Base-by-base conservation (phyloP, 176 grass and related monocot species). In the Saccharum spontaneum region DNA sequence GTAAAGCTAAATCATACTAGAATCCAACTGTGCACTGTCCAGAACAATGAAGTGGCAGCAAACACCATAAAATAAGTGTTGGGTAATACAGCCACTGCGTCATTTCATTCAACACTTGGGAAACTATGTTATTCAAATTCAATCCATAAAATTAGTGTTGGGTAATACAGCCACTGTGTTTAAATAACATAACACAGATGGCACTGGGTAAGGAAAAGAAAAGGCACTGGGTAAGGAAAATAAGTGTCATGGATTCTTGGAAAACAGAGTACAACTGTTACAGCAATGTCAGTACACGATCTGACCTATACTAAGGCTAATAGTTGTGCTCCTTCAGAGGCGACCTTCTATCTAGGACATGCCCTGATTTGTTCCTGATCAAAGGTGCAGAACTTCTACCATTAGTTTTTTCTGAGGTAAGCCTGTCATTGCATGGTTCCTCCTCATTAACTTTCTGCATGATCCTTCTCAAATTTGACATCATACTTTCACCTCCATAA, bases 271-370 rank as follows among this genome's bases (percentile, higher is more conserved):
- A 75, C 49, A 64, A 36, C 79, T 57, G 55, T 82, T 79, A 91
- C 78, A 85, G 77, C 54, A 81, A 34, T 52, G 78, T 88, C 82
- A 89, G 62, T 74, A 39, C 48, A 85, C 8, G 38, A 81, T 72
- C 76, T 82, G 79, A 75, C 77, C 45, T 55, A 69, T 82, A 69
- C 44, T 7, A 82, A 92, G 77, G 73, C 72, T 85, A 92, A 34
- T 87, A 92, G 67, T 95, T 92, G 24, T 95, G 28, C 76, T 95
- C 93, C 83, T 92, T 92, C 22, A 92, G 66, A 46, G 90, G 93
- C 22, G 68, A 90, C 54, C 93, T 87, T 88, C 69, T 94, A 69
- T 86, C 90, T 23, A 38, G 33, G 44, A 69, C 79, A 24, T 69
- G 71, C 63, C 18, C 70, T 70, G 76, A 77, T 88, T 90, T 95